Conservation (phyloP, 768 basidiomycete species). For the Panaeolus papilionaceus region DNA sequence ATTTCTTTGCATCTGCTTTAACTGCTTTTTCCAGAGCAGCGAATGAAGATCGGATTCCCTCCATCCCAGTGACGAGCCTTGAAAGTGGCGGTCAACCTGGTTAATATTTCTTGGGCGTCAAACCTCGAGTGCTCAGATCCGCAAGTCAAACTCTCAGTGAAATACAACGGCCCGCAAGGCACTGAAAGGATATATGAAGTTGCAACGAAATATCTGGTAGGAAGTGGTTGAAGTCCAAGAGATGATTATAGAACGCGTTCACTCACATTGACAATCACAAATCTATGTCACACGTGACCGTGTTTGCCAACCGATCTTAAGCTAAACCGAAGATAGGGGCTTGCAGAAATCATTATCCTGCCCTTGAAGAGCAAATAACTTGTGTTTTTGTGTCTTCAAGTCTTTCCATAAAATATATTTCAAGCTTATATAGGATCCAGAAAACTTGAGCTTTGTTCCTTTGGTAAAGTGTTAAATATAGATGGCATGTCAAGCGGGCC, state of each 20-base stretch:
- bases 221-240: too few species aligned
- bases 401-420: too few species aligned
- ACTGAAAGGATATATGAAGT: too few species aligned
- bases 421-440: too few species aligned
- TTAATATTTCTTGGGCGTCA: background rate
- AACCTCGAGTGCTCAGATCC: background rate
- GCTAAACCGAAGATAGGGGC: background rate
- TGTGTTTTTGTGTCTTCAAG: too few species aligned
- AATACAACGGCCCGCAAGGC: too few species aligned
- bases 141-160: too few species aligned
- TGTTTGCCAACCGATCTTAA: background rate
- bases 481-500: background rate
- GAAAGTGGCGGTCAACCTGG: background rate
- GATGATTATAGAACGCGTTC: background rate
- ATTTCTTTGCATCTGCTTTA: background rate
- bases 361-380: too few species aligned
- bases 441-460: too few species aligned
- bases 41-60: background rate
- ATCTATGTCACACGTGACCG: background rate
- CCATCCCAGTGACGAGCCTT: background rate
- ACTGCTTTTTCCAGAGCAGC: background rate
- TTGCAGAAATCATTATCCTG: background rate
- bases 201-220: too few species aligned
- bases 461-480: background rate
- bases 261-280: too few species aligned